phyloP scores from a whole-genome alignment of 441 rosid genomes.

The Syzygium malaccense region DNA sequence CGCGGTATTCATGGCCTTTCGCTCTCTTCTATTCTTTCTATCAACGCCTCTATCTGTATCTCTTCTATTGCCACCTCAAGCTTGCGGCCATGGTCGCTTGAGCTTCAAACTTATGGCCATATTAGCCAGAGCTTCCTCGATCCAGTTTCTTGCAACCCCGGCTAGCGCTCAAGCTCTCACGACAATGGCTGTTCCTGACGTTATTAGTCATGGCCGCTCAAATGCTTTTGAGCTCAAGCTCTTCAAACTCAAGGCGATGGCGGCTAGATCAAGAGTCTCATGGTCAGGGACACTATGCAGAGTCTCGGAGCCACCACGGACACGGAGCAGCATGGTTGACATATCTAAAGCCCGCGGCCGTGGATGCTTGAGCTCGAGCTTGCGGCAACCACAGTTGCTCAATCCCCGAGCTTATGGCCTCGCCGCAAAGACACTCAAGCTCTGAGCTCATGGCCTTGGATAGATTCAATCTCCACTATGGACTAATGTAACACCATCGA shows the following conservation, averaged over 20 bases:
- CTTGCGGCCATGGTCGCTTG: neutral
- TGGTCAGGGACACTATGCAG: neutral
- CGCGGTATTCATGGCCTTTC: neutral
- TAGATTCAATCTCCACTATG: too few relatives aligned
- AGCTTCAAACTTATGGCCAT: neutral
- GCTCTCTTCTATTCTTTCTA: neutral
- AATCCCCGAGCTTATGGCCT: neutral
- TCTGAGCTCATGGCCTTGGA: neutral
- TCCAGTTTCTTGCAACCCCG: neutral
- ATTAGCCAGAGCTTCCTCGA: neutral
- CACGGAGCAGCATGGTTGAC: neutral
- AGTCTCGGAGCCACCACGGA: neutral
- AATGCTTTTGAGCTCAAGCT: neutral
- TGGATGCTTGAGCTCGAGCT: neutral
- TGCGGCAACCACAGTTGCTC: neutral
- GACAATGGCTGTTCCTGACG: neutral
- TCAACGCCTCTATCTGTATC: neutral
- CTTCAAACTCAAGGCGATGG: neutral
- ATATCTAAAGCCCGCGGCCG: neutral
- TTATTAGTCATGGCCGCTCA: neutral
- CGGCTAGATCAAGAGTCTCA: neutral
- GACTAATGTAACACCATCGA: too few relatives aligned
- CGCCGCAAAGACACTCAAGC: neutral
- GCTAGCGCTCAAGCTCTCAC: neutral
- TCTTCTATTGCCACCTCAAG: neutral